Conservation (phyloP, 768 basidiomycete genomes). For the Tubosaeta sp. region DNA sequence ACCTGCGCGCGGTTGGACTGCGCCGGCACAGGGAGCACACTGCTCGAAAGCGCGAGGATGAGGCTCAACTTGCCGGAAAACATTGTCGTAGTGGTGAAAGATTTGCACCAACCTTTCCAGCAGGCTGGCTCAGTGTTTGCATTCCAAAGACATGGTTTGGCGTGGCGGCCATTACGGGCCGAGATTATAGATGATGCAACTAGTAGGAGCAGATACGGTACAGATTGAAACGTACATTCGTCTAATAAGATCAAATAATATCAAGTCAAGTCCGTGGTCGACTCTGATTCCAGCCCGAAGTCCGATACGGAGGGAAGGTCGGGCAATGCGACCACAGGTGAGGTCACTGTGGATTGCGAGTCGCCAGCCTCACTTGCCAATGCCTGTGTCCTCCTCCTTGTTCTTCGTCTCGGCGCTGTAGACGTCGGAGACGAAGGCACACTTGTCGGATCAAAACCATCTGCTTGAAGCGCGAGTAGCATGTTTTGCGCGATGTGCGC, state of each 20-base stretch:
- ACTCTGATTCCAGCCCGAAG: conserved; percentile 24
- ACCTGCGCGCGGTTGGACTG: conserved; percentile 41
- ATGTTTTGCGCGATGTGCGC: conserved; percentile 68
- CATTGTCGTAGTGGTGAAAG: conserved; percentile 11
- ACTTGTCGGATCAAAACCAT: conserved; percentile 51
- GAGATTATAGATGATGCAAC: conserved; percentile 17
- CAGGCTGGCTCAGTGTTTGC: background rate
- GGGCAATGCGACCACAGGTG: conserved; percentile 21
- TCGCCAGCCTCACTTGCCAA: conserved; percentile 34
- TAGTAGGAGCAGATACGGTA: conserved; percentile 31
- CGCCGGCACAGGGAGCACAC: conserved; percentile 37
- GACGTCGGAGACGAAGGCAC: conserved; percentile 47
- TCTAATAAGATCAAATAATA: conserved; percentile 21
- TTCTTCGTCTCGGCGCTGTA: conserved; percentile 26
- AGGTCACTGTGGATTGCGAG: conserved; percentile 25
- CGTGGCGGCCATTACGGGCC: conserved; percentile 11
- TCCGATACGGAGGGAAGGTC: conserved; percentile 28
- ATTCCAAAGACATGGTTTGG: conserved; percentile 22
- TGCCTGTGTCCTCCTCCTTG: conserved; percentile 30
- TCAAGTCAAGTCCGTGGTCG: conserved; percentile 23
- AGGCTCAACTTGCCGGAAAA: conserved; percentile 8
- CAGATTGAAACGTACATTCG: conserved; percentile 28
- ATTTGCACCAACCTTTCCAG: background rate
- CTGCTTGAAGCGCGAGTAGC: conserved; percentile 68
- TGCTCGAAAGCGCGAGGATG: conserved; percentile 34